A percentile compares a stretch with the other conserved stretches of the same genome.
These are phyloP conservation scores for Letharia lupina DNA, from an alignment of 495 filamentous ascomycete species.

Conservation along the genomic window DNA sequence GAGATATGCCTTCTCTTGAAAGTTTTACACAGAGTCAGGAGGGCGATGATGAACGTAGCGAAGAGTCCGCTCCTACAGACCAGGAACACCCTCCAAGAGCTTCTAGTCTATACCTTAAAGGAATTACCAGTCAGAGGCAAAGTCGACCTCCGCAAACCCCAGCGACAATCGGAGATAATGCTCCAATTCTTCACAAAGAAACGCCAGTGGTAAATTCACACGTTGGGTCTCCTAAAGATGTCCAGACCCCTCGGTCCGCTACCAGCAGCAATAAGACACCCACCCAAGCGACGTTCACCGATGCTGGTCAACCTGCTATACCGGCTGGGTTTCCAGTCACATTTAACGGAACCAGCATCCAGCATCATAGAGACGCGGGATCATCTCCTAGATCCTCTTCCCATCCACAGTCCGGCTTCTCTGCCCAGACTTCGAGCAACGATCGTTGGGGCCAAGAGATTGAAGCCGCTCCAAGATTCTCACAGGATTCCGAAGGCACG, in stretches of 20 bases:
- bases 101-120: constrained; percentile 14
- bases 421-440: not conserved
- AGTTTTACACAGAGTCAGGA: constrained; percentile 23
- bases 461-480: not conserved
- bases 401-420: not conserved
- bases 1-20: constrained; percentile 18
- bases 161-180: constrained; percentile 7
- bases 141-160: constrained; percentile 1
- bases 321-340: not conserved
- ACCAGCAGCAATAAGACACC: constrained; percentile 23
- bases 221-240: constrained; percentile 15
- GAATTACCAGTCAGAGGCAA: not conserved
- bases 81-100: constrained; percentile 11
- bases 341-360: not conserved
- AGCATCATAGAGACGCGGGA: not conserved
- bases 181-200: constrained; percentile 7
- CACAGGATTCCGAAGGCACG: constrained; percentile 14
- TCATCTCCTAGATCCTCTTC: not conserved
- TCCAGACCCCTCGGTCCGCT: constrained; percentile 15
- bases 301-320: constrained; percentile 8
- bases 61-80: constrained; percentile 11
- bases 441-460: not conserved
- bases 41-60: constrained; percentile 23
- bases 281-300: constrained; percentile 21
- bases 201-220: constrained; percentile 1